Conservation (phyloP, 116 monocot genomes). For the Dioscorea cayenensis region DNA sequence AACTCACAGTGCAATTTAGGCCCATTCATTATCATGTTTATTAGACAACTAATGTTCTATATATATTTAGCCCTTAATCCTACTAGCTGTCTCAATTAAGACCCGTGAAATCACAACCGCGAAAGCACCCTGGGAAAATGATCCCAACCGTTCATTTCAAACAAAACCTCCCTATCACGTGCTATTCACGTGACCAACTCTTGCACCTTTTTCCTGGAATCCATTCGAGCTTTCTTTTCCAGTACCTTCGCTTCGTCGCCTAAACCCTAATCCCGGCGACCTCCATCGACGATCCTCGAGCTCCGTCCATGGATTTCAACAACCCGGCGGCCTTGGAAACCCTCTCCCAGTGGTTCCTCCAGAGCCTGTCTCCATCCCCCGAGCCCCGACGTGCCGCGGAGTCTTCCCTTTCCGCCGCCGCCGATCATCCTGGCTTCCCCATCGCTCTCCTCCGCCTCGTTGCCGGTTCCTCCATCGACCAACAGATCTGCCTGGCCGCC, state of each 20-base stretch:
- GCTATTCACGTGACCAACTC: too few species aligned
- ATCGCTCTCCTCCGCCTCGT: constrained; percentile 71
- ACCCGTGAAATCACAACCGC: too few species aligned
- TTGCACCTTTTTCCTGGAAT: too few species aligned
- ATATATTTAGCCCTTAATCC: too few species aligned
- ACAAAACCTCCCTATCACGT: too few species aligned
- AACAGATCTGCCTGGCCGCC: constrained; percentile 61
- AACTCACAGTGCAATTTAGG: too few species aligned
- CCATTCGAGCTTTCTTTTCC: too few species aligned
- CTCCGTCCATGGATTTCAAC: constrained; percentile 5
- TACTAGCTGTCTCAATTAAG: too few species aligned
- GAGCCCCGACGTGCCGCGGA: constrained; percentile 78
- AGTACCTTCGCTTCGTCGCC: not conserved
- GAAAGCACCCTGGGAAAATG: too few species aligned
- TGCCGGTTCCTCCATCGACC: constrained; percentile 38
- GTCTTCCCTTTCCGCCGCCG: constrained; percentile 48
- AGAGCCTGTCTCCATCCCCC: constrained; percentile 61
- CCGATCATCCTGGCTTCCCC: constrained; percentile 53
- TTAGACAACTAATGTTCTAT: too few species aligned
- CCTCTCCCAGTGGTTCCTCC: constrained; percentile 67
- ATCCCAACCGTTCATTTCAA: too few species aligned
- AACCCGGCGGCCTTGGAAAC: constrained; percentile 29
- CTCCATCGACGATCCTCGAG: not conserved
- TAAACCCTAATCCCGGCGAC: not conserved
- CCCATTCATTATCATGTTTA: too few species aligned